Conservation (phyloP, 2,329 filamentous ascomycete genomes). For the Neurospora crassa region DNA sequence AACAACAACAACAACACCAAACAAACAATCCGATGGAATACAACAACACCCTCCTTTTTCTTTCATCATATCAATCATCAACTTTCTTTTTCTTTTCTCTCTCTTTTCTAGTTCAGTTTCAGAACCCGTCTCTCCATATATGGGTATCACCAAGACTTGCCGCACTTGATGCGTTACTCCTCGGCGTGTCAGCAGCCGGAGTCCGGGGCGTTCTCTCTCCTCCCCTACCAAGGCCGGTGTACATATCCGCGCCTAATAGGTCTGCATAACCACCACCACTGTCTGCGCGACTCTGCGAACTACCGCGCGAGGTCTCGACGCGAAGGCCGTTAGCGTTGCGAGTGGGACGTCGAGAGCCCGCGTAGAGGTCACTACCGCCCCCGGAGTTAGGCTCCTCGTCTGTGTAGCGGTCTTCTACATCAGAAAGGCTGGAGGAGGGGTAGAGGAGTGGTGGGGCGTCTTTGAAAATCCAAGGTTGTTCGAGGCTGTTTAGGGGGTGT, state of each 20-base stretch:
- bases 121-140: slow-evolving; percentile 32
- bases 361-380: background rate
- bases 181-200: slow-evolving; percentile 11
- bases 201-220: slow-evolving; percentile 1
- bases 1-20: background rate
- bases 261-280: background rate
- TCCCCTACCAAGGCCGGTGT: background rate
- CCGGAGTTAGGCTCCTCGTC: background rate
- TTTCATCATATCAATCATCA: slow-evolving; percentile 1
- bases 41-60: background rate
- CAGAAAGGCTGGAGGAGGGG: background rate
- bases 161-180: slow-evolving; percentile 30
- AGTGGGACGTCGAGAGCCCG: background rate
- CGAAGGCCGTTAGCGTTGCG: background rate
- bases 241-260: background rate
- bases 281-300: background rate
- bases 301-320: background rate
- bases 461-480: slow-evolving; percentile 59
- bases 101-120: too few relatives aligned
- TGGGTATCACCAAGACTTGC: slow-evolving; percentile 41
- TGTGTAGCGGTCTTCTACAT: background rate
- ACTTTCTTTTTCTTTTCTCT: too few relatives aligned
- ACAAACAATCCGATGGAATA: background rate
- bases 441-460: slow-evolving; percentile 40
- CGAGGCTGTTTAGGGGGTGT: slow-evolving; percentile 36